These are phyloP conservation scores for Lasiodiplodia gonubiensis DNA, from an alignment of 2,329 filamentous ascomycete species.

Conservation along the genomic window DNA sequence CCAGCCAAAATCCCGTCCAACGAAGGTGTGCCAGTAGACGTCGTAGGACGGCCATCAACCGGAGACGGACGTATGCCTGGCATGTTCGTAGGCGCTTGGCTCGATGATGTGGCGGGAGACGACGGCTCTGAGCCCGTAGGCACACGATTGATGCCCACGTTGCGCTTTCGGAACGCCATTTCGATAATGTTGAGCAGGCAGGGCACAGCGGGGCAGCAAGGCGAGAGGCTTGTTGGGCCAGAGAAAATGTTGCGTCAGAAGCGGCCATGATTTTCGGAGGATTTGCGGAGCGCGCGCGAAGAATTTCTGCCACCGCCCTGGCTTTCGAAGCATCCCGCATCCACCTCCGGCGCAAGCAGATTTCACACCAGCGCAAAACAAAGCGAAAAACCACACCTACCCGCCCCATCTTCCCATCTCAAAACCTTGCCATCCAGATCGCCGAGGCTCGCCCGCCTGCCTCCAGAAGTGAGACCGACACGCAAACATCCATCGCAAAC, in stretches of 20 bases:
- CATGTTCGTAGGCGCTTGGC: constrained; percentile 36
- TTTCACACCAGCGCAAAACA: constrained; percentile 15
- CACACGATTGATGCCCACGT: constrained; percentile 60
- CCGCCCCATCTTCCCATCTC: neutral
- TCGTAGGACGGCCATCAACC: constrained; percentile 83
- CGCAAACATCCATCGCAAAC: neutral
- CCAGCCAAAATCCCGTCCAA: constrained; percentile 85
- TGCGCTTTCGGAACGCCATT: constrained; percentile 74
- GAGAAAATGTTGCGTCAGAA: neutral
- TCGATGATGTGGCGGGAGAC: constrained; percentile 24
- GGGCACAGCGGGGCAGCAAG: neutral
- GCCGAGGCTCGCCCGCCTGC: neutral
- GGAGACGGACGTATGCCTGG: constrained; percentile 80
- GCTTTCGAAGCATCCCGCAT: constrained; percentile 14
- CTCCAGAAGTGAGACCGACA: neutral
- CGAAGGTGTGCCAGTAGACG: constrained; percentile 87
- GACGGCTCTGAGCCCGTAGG: constrained; percentile 32
- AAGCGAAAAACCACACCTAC: constrained; percentile 3
- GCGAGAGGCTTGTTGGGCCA: no score
- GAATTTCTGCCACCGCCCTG: constrained; percentile 23
- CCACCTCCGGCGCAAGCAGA: constrained; percentile 11
- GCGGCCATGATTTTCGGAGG: constrained; percentile 4
- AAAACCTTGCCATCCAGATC: neutral
- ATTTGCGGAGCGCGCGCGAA: neutral
- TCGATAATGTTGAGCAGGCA: neutral